phyloP scores from a whole-genome alignment of 2,329 filamentous ascomycete species.

The Colletotrichum magnum region DNA sequence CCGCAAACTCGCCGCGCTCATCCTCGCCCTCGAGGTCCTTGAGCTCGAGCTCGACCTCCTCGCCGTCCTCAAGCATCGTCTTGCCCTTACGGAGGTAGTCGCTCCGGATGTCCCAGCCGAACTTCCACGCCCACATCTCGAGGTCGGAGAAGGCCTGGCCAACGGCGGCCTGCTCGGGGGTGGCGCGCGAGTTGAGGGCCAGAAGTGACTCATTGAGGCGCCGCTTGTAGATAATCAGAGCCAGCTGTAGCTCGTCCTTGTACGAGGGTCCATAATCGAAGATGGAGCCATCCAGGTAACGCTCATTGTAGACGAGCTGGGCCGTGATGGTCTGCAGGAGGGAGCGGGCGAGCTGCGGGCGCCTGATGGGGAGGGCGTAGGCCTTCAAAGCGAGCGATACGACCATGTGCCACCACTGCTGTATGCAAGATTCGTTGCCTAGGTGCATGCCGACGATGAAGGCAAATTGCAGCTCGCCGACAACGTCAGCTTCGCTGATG shows the following conservation, averaged over 20 bases:
- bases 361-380: conserved; percentile 57
- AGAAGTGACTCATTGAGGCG: conserved; percentile 64
- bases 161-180: conserved; percentile 59
- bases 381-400: conserved; percentile 66
- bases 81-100: conserved; percentile 64
- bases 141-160: conserved; percentile 64
- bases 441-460: conserved; percentile 71
- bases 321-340: conserved; percentile 67
- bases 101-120: conserved; percentile 69
- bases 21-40: conserved; percentile 68
- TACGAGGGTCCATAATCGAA: conserved; percentile 53
- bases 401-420: conserved; percentile 73
- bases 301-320: conserved; percentile 68
- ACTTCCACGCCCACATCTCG: conserved; percentile 61
- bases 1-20: conserved; percentile 67
- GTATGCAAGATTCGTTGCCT: conserved; percentile 70
- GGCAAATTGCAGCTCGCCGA: conserved; percentile 73
- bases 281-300: conserved; percentile 62
- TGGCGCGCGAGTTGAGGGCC: conserved; percentile 50
- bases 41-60: conserved; percentile 63
- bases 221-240: conserved; percentile 68
- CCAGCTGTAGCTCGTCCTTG: conserved; percentile 56
- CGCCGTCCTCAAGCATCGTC: conserved; percentile 67
- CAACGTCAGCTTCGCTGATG: conserved; percentile 58
- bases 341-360: conserved; percentile 60